Percentiles rank a stretch among this genome's conserved stretches.
Conservation (phyloP, 148 eudicot species). For the Chenopodium quinoa region DNA sequence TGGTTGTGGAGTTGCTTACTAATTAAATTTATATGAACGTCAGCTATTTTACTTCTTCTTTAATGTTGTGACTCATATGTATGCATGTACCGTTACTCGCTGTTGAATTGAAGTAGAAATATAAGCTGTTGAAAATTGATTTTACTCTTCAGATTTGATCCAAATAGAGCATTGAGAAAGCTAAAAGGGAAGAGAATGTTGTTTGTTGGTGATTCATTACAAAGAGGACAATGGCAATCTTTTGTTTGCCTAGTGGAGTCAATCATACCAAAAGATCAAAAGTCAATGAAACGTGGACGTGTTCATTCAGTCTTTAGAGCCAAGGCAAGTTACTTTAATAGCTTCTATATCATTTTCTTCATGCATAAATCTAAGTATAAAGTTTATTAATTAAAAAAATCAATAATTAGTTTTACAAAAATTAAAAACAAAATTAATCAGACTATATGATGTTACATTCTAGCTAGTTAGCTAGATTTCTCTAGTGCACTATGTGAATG, state of each 20-base stretch:
- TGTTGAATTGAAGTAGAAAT: too few relatives aligned
- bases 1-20: too few relatives aligned
- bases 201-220: conserved; percentile 94
- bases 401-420: too few relatives aligned
- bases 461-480: not conserved
- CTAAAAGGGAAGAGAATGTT: conserved; percentile 81
- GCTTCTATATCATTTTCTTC: too few relatives aligned
- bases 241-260: conserved; percentile 79
- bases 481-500: not conserved
- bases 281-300: conserved; percentile 65
- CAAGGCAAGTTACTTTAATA: conserved; percentile 42
- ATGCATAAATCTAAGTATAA: not conserved
- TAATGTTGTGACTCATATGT: too few relatives aligned
- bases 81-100: too few relatives aligned
- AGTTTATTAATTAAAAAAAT: too few relatives aligned
- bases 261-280: conserved; percentile 54
- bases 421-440: too few relatives aligned
- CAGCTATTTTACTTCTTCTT: too few relatives aligned
- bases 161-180: conserved; percentile 56
- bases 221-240: conserved; percentile 93
- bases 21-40: too few relatives aligned
- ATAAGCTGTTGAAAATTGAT: not conserved
- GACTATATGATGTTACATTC: not conserved
- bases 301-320: conserved; percentile 59
- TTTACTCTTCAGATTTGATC: conserved; percentile 53